Conservation (phyloP, 1,284 basidiomycete genomes). For the Papiliotrema laurentii region DNA sequence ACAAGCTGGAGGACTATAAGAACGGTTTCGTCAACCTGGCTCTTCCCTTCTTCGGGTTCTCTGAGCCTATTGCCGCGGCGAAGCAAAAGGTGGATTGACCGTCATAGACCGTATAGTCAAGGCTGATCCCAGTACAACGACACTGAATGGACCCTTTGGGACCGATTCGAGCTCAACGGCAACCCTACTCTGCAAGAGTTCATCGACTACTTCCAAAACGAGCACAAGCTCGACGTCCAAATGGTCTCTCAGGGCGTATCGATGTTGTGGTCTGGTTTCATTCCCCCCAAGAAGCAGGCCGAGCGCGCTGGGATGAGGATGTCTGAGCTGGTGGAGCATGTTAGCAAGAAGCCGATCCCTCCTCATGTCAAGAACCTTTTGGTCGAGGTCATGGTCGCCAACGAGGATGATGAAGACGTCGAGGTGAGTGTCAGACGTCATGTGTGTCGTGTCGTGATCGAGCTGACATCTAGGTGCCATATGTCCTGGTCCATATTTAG, state of each 20-base stretch:
- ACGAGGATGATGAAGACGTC: slow-evolving; percentile 71
- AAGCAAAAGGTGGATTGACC: slow-evolving; percentile 61
- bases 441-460: neutral
- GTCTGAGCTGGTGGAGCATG: slow-evolving; percentile 83
- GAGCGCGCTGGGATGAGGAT: slow-evolving; percentile 86
- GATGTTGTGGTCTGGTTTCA: slow-evolving; percentile 95
- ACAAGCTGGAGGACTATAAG: slow-evolving; percentile 90
- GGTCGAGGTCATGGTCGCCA: slow-evolving; percentile 90
- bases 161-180: slow-evolving; percentile 86
- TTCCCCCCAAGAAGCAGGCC: slow-evolving; percentile 80
- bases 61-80: slow-evolving; percentile 89
- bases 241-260: slow-evolving; percentile 98
- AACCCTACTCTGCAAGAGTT: slow-evolving; percentile 88
- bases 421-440: slow-evolving; percentile 23
- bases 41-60: slow-evolving; percentile 98
- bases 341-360: slow-evolving; percentile 87
- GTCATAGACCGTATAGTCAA: neutral
- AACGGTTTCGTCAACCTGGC: slow-evolving; percentile 98
- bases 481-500: slow-evolving; percentile 4
- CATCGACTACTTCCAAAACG: slow-evolving; percentile 73
- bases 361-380: slow-evolving; percentile 75
- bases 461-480: neutral
- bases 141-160: slow-evolving; percentile 97
- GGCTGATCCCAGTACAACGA: slow-evolving; percentile 57
- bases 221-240: slow-evolving; percentile 82